phyloP scores from a whole-genome alignment of 495 filamentous ascomycete species.

The Penicillium coprophilum region DNA sequence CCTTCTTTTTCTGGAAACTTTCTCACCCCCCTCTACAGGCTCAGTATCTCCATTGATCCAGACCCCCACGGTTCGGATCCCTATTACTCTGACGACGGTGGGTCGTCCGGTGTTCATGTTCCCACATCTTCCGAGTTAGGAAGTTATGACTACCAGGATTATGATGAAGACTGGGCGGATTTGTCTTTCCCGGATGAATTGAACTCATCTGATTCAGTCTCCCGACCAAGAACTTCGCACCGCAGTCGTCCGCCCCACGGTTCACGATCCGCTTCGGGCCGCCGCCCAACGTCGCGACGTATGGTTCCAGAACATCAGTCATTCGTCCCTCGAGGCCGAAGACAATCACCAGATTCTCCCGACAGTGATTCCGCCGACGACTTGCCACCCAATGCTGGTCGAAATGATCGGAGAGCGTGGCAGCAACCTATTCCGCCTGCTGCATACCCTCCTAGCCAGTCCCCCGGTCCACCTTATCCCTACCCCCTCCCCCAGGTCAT shows the following conservation, averaged over 20 bases:
- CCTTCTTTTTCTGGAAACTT: not conserved
- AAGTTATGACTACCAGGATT: conserved; percentile 53
- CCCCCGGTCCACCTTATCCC: conserved; percentile 41
- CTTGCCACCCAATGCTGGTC: conserved; percentile 38
- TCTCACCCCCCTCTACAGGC: conserved; percentile 30
- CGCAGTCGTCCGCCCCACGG: conserved; percentile 42
- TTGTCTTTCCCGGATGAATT: conserved; percentile 62
- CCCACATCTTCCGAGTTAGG: conserved; percentile 45
- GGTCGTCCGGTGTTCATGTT: conserved; percentile 53
- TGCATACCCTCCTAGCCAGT: conserved; percentile 50
- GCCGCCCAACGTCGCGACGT: conserved; percentile 43
- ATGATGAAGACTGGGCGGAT: conserved; percentile 55
- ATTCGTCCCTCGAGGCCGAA: conserved; percentile 41
- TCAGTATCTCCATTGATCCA: conserved; percentile 51
- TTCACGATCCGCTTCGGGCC: conserved; percentile 43
- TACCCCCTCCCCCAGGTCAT: conserved; percentile 24
- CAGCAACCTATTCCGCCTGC: conserved; percentile 33
- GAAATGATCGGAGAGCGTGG: conserved; percentile 40
- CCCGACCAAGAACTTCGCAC: conserved; percentile 56
- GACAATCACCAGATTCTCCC: conserved; percentile 53
- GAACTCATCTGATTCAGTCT: conserved; percentile 82
- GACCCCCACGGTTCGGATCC: conserved; percentile 44
- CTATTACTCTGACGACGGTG: conserved; percentile 53
- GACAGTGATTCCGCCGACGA: conserved; percentile 59
- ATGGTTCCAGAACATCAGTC: conserved; percentile 39